Percentiles rank a stretch among this genome's conserved stretches.
These are phyloP conservation scores for Sporothrix pseudoabietina DNA, from an alignment of 2,329 filamentous ascomycete species.

Conservation along the genomic window DNA sequence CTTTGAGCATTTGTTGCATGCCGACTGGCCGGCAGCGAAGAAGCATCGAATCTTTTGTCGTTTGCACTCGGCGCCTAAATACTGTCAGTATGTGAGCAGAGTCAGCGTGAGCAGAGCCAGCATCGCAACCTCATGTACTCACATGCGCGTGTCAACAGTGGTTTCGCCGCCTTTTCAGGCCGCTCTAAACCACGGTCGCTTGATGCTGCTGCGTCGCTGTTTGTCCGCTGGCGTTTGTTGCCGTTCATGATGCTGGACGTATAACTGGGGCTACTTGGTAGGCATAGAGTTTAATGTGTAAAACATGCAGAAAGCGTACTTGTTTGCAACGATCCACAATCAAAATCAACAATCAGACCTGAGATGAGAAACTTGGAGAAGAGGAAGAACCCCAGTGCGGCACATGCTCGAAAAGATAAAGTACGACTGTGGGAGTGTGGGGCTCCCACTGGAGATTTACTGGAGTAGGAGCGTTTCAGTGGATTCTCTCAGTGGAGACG, in stretches of 20 bases:
- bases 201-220: background rate
- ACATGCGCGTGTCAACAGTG: background rate
- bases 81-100: background rate
- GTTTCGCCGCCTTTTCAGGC: background rate
- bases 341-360: background rate
- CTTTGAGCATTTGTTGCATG: conserved; percentile 5
- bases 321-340: background rate
- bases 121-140: background rate
- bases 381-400: background rate
- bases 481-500: background rate
- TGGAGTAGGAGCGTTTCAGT: background rate
- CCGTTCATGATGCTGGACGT: background rate
- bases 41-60: conserved; percentile 4
- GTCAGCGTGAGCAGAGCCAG: background rate
- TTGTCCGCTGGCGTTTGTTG: background rate
- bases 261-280: background rate
- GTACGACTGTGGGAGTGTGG: background rate
- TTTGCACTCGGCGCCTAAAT: background rate
- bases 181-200: background rate
- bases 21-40: background rate
- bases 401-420: background rate
- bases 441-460: background rate
- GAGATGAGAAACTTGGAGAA: background rate
- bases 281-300: background rate
- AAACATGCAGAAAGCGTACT: background rate